phyloP scores from a whole-genome alignment of 1,284 basidiomycete genomes.

The Mycosarcoma maydis region DNA sequence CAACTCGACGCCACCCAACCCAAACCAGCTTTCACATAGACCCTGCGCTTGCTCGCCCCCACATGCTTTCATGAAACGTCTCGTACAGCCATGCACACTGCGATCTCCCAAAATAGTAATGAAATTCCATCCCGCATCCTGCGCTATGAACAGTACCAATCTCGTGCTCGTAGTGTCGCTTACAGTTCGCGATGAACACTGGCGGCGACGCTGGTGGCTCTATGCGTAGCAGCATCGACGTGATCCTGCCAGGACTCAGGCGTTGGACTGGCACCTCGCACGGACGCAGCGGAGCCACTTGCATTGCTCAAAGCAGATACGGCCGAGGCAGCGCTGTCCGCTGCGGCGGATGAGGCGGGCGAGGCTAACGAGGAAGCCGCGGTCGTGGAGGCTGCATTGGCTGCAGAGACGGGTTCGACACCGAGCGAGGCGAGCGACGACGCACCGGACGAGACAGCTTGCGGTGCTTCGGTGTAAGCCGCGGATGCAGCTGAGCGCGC shows the following conservation, averaged over 20 bases:
- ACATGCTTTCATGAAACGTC: background rate
- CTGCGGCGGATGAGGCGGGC: background rate
- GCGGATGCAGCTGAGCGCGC: slow-evolving; percentile 1
- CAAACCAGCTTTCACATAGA: background rate
- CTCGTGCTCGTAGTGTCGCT: too few species aligned
- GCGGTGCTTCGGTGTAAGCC: background rate
- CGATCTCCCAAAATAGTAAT: background rate
- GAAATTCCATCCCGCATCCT: too few species aligned
- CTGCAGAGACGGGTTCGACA: slow-evolving; percentile 2
- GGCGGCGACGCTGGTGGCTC: slow-evolving; percentile 1
- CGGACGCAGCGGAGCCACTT: slow-evolving; percentile 6
- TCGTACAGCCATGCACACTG: background rate
- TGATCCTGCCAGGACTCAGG: slow-evolving; percentile 30
- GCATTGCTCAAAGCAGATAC: slow-evolving; percentile 9
- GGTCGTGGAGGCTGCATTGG: background rate
- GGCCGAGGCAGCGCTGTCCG: background rate
- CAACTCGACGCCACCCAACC: background rate
- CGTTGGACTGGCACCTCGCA: slow-evolving; percentile 16
- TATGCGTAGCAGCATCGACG: slow-evolving; percentile 23
- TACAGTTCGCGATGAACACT: slow-evolving; percentile 25
- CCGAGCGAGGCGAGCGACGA: slow-evolving; percentile 10
- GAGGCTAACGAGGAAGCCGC: slow-evolving; percentile 5
- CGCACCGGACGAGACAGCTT: slow-evolving; percentile 1
- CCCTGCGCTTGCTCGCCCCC: background rate
- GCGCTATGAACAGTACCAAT: too few species aligned